Conservation (phyloP, 177 flowering plant genomes). For the Vitis hybrid region DNA sequence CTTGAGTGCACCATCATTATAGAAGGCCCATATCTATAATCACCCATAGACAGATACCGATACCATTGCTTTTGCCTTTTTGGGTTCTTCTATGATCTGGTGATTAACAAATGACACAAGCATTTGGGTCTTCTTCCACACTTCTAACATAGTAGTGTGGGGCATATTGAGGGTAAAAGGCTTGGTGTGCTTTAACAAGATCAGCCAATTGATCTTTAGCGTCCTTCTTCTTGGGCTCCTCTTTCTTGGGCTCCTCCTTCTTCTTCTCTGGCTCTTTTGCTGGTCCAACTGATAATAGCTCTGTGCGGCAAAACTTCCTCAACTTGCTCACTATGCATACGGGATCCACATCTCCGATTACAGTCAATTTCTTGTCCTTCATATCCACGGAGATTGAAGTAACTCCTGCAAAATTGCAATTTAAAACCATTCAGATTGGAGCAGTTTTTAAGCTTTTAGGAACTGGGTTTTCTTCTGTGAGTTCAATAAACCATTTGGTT, state of each 20-base stretch:
- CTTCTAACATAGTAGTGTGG: constrained; percentile 1
- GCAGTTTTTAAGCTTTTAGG: background rate
- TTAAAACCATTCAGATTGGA: background rate
- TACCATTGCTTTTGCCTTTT: background rate
- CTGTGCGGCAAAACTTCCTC: constrained; percentile 25
- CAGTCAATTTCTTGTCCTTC: constrained; percentile 33
- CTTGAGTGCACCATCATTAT: too few relatives aligned
- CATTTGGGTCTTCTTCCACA: constrained; percentile 21
- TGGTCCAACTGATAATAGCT: constrained; percentile 28
- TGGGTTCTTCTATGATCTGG: background rate
- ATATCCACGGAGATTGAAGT: constrained; percentile 28
- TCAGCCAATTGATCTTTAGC: constrained; percentile 10
- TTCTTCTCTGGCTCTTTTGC: constrained; percentile 29
- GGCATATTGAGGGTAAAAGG: constrained; percentile 12
- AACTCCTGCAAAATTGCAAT: constrained; percentile 24
- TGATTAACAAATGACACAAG: constrained; percentile 21
- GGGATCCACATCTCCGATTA: constrained; percentile 34
- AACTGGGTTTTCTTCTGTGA: background rate
- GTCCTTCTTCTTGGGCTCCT: constrained; percentile 6
- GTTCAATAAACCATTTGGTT: background rate
- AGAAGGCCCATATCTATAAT: too few relatives aligned
- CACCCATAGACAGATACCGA: too few relatives aligned
- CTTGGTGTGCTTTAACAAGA: constrained; percentile 7
- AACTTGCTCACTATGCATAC: constrained; percentile 23
- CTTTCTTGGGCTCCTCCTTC: constrained; percentile 8